Base-by-base conservation (phyloP, 1,284 basidiomycete species). In the Microstroma glucosiphilum region DNA sequence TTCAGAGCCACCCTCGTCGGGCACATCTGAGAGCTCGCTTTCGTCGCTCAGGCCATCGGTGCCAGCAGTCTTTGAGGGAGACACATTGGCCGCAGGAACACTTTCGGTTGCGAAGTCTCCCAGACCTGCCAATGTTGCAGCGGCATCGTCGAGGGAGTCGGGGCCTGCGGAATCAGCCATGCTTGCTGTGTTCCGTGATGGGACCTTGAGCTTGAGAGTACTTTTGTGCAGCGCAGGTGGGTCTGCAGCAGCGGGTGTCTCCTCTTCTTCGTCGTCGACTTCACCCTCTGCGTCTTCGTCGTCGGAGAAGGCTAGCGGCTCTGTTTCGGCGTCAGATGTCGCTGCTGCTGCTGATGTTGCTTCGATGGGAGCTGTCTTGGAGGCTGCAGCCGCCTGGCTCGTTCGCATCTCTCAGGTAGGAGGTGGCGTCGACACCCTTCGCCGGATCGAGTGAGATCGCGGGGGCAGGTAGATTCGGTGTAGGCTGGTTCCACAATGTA, bases 321-420 rank as follows among this genome's bases (percentile, higher is more conserved):
- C 75, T 6, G 75, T 77, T 37, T 77, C 75, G 17, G 75, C 73
- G 65, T 74, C 72, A 17, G 75, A 77, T 19, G 62, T 49, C 17
- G 63, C 55, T 46, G 30, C 30, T 37, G 30, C 30, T 37, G 30
- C 30, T 37, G 30, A 3, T 37, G 4, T 37, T 37, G 25, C 21
- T 23, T 2, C 57, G n/a, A 9, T 41, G 57, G 23, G 19, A 26
- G 19, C 51, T 15, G 51, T 3, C 8, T 25, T 54, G 6, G 51
- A 23, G 51, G 51, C 43, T 48, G 43, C 43, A n/a, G 43, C 43
- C 15, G 17, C 43, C 43, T 48, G 43, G 21, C 43, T 21, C 43
- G 43, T 12, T 48, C 43, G 43, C 43, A 48, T 48, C 21, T 4
- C 30, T 37, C 30, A 37, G 9, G 30, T 37, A 9, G 9, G 9